phyloP scores from a whole-genome alignment of 225 moss, liverwort and hornwort species.

The Straminergon stramineum region DNA sequence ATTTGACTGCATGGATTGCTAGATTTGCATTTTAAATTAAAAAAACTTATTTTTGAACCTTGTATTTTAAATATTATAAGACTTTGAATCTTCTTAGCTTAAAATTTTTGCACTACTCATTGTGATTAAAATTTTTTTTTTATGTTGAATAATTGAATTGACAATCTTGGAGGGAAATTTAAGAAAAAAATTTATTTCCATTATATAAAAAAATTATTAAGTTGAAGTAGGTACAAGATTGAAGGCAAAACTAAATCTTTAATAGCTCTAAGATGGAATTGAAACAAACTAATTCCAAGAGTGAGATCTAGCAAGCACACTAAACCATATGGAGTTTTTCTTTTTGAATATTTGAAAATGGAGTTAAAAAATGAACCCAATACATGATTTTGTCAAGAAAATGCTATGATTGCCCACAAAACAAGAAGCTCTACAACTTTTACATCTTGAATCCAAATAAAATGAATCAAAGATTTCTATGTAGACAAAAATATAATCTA shows the following conservation, averaged over 20 bases:
- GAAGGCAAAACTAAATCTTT: not conserved
- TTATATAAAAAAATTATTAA: not conserved
- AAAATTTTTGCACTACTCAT: not conserved
- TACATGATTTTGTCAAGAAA: not conserved
- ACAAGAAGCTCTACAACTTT: not conserved
- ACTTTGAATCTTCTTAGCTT: not conserved
- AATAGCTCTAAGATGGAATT: not conserved
- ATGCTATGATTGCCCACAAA: not conserved
- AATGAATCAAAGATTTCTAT: not conserved
- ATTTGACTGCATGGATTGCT: not conserved
- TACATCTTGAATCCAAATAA: not conserved
- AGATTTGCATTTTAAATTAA: not conserved
- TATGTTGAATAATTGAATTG: not conserved
- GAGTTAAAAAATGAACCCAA: rapidly evolving
- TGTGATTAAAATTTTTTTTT: not conserved
- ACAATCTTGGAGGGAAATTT: not conserved
- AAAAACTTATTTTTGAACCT: not conserved
- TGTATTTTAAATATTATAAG: not conserved
- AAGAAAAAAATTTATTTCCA: not conserved
- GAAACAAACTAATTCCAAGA: not conserved
- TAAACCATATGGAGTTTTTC: not conserved
- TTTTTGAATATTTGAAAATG: too few species aligned
- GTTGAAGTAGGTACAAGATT: not conserved
- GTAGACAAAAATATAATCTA: not conserved
- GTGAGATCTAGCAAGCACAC: not conserved